Conservation (phyloP, 2,329 filamentous ascomycete genomes). For the Aspergillus niger region DNA sequence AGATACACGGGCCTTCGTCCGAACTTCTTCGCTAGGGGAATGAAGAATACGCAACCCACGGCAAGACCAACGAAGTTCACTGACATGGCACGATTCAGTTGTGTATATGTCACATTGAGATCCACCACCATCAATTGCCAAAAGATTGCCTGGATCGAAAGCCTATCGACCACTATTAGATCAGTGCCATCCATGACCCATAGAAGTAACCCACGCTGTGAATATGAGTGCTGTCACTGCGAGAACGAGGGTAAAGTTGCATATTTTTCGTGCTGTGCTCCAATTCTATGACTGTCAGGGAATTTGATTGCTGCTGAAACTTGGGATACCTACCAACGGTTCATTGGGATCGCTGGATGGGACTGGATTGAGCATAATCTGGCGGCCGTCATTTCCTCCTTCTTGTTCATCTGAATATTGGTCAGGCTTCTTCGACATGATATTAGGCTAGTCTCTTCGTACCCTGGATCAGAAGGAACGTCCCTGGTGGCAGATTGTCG, state of each 20-base stretch:
- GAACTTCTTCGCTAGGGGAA: slow-evolving; percentile 45
- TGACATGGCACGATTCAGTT: slow-evolving; percentile 51
- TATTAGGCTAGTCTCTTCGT: background rate
- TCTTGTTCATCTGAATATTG: slow-evolving; percentile 19
- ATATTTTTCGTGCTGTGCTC: slow-evolving; percentile 43
- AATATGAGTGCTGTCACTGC: slow-evolving; percentile 49
- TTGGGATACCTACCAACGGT: slow-evolving; percentile 32
- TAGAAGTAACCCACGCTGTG: slow-evolving; percentile 30
- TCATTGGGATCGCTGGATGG: slow-evolving; percentile 43
- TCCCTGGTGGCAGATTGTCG: slow-evolving; percentile 25
- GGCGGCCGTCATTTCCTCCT: slow-evolving; percentile 9
- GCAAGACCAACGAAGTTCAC: slow-evolving; percentile 49
- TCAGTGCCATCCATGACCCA: background rate
- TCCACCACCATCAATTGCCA: slow-evolving; percentile 52
- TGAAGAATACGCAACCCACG: slow-evolving; percentile 49
- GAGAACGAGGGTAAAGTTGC: slow-evolving; percentile 46
- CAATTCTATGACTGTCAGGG: slow-evolving; percentile 41
- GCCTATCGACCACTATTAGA: slow-evolving; percentile 15
- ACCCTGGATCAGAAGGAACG: slow-evolving; percentile 30
- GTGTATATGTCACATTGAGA: slow-evolving; percentile 44
- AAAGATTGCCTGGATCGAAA: slow-evolving; percentile 45
- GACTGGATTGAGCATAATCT: slow-evolving; percentile 39
- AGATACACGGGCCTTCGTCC: slow-evolving; percentile 52
- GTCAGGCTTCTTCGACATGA: background rate
- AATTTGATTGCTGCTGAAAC: too few relatives aligned